phyloP scores from a whole-genome alignment of 164 flowering plant species.

The Magnolia kwangsiensis region DNA sequence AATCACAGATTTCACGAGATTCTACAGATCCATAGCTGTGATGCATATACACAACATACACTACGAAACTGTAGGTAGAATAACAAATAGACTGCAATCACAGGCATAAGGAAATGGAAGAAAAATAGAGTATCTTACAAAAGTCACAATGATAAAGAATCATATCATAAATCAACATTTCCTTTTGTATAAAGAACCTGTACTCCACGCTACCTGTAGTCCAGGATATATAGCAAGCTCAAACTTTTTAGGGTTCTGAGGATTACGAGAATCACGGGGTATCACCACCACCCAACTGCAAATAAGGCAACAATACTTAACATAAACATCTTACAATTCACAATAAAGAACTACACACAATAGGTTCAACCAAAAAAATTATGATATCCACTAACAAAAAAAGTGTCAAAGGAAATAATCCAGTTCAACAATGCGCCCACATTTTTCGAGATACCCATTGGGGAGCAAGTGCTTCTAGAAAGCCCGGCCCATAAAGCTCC shows the following conservation, averaged over 20 bases:
- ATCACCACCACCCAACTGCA: conserved; percentile 85
- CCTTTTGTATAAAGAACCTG: neutral
- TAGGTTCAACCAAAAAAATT: neutral
- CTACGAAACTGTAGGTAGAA: neutral
- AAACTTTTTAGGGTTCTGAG: conserved; percentile 58
- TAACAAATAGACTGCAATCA: neutral
- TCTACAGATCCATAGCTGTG: neutral
- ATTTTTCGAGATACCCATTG: conserved; percentile 76
- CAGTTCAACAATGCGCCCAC: conserved; percentile 38
- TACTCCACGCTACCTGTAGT: conserved; percentile 45
- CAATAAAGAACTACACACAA: neutral
- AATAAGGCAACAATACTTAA: conserved; percentile 1
- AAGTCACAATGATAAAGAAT: neutral
- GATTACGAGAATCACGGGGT: conserved; percentile 66
- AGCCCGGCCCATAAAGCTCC: conserved; percentile 78
- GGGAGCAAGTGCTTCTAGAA: conserved; percentile 73
- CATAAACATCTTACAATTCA: neutral
- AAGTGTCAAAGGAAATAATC: neutral
- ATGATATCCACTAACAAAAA: neutral
- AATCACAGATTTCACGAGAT: neutral
- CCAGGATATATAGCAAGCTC: conserved; percentile 77
- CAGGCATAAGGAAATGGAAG: neutral
- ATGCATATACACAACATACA: neutral
- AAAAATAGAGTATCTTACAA: neutral
- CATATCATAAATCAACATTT: neutral